Base-by-base conservation (phyloP, 1,139 yeast genomes). In the Yamadazyma songkhlaensis region DNA sequence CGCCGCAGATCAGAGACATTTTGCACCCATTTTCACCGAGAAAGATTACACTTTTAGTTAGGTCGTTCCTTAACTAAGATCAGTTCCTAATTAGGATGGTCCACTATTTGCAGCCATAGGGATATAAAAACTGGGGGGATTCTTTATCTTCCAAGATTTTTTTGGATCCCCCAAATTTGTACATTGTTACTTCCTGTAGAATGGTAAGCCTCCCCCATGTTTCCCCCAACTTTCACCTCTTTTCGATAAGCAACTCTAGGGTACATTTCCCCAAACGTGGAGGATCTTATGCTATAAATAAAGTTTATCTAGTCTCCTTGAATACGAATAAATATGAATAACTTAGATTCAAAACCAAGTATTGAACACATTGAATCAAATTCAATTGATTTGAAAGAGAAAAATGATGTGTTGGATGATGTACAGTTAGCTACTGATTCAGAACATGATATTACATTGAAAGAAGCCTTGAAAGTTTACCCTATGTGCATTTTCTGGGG, bases 401-500 rank as follows among this genome's bases (percentile, higher is more conserved):
- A 25, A 25, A 24, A 28, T 20, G 31, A 28, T 4, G 8, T 46
- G 3, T 30, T 48, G 22, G 50, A 44, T 31, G 37, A 37, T 32
- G 53, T 54, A 11, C 42, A 43, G 25, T 41, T 35, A 9, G 57
- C 53, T 15, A 44, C 48, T 4, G 41, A 38, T 8, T 35, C 31
- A 24, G 53, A 54, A 34, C 54, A 53, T 35, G 44, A 40, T 2
- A 32, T 53, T 32, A 43, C 49, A 2, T 37, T 54, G 7, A 6
- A 23, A 4, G 47, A 53, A 29, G 58, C 55, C 12, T 25, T 55
- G 13, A 44, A 41, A 31, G 41, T 44, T 10, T 51, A 55, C 32
- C 48, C 48, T 30, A 47, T 43, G 34, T 57, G 57, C 9, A 39
- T 52, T 7, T 45, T 48, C 15, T 57, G 59, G 60, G 49, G 55